phyloP scores from a whole-genome alignment of 1,284 basidiomycete genomes.

The Entoloma clypeatum region DNA sequence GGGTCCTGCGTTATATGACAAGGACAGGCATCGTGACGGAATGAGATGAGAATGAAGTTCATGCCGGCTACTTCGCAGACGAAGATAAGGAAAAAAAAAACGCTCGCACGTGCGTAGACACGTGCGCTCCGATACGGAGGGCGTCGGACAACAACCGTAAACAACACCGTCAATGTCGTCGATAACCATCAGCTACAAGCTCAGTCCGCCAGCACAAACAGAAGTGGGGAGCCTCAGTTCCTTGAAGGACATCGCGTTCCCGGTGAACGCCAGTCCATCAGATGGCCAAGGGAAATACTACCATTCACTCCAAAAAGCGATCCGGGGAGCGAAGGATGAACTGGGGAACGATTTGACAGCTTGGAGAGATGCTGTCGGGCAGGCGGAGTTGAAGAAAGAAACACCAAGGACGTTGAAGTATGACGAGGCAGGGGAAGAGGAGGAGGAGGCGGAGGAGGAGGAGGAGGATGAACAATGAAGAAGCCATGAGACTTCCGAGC shows the following conservation, averaged over 20 bases:
- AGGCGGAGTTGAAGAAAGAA: slow-evolving; percentile 50
- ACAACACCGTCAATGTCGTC: slow-evolving; percentile 20
- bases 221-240: slow-evolving; percentile 25
- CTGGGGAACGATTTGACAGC: slow-evolving; percentile 62
- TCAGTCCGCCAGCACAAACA: slow-evolving; percentile 41
- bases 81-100: slow-evolving; percentile 13
- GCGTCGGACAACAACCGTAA: slow-evolving; percentile 20
- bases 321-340: slow-evolving; percentile 46
- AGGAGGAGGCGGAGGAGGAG: slow-evolving; percentile 28
- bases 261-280: slow-evolving; percentile 24
- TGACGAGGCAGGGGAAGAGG: slow-evolving; percentile 36
- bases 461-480: slow-evolving; percentile 2
- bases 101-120: slow-evolving; percentile 13
- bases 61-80: slow-evolving; percentile 8
- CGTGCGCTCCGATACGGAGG: slow-evolving; percentile 17
- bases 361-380: slow-evolving; percentile 69
- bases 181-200: slow-evolving; percentile 47
- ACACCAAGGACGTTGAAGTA: slow-evolving; percentile 39
- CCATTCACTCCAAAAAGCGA: slow-evolving; percentile 41
- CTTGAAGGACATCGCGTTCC: slow-evolving; percentile 35
- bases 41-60: slow-evolving; percentile 7
- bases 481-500: too few relatives aligned
- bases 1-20: slow-evolving; percentile 32
- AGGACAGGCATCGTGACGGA: slow-evolving; percentile 35
- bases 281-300: slow-evolving; percentile 46